Base-by-base conservation (phyloP, 305 asterid species). In the Coffea humblotiana region DNA sequence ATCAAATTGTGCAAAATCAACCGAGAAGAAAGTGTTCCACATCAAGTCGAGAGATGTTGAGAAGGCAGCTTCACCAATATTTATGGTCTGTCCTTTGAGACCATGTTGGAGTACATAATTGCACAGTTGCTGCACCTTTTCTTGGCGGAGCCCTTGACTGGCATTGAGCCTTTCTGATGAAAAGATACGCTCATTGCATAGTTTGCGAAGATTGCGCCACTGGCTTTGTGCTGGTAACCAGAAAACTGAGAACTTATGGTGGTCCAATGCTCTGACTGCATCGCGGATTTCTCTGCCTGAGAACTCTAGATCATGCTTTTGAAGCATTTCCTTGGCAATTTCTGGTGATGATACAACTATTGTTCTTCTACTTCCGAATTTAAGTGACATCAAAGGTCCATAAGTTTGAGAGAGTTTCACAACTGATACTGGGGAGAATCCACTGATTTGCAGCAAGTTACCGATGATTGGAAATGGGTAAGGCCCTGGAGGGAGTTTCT, bases 341-440 rank as follows among this genome's bases (percentile, higher is more conserved):
- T 80, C 87, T 0, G 87, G 81, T 0, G 88, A 80, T 0, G 91
- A 86, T 4, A 84, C 61, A 0, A 88, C 84, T 51, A 84, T 35
- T 0, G 83, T 72, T 1, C 82, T 80, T 6, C 18, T 43, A 79
- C 64, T 68, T 2, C 91, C 91, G 0, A 85, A 80, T 76, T 79
- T 84, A 0, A 88, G 83, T 3, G 84, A 81, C 83, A 85, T 85
- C 2, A 85, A 1, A 3, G 88, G 86, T n/a, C 90, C 88, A 75
- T 85, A 87, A 8, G 66, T 84, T 61, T 27, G 1, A 25, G 91
- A 77, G 7, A 88, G 78, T 75, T 81, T 72, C 11, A 87, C 76
- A n/a, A 88, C 84, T 27, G 88, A 88, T 16, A 2, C 80, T 13
- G 48, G 75, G 37, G 21, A 2, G 23, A 48, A 0, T 27, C 40